Evolutionary conservation across 129 eudicot genomes (phyloP).

Genomic region (Artemisia tridentata): DNA sequence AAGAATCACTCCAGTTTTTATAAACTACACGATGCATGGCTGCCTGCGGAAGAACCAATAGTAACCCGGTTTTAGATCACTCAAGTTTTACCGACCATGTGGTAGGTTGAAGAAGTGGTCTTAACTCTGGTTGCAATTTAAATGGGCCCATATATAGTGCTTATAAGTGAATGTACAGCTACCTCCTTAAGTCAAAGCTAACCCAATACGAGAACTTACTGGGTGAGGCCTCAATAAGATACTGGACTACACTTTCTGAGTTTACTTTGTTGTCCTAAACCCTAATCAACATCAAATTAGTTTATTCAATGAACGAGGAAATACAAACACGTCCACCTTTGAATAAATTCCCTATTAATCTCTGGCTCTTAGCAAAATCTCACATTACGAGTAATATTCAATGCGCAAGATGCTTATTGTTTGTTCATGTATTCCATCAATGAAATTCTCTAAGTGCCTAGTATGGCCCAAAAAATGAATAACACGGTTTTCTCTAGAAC

Average conservation of each 20-base stretch:
- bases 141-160: not conserved
- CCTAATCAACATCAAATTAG: not conserved
- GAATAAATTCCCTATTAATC: too few relatives aligned
- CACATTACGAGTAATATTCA: too few relatives aligned
- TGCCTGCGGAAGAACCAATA: not conserved
- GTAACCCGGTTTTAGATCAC: not conserved
- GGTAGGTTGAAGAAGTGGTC: not conserved
- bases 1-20: too few relatives aligned
- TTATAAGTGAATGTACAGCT: not conserved
- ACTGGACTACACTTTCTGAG: not conserved
- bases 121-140: not conserved
- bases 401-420: too few relatives aligned
- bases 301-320: not conserved
- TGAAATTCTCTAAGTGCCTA: too few relatives aligned
- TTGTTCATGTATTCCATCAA: too few relatives aligned
- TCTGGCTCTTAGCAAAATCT: too few relatives aligned
- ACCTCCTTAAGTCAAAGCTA: not conserved
- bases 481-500: too few relatives aligned
- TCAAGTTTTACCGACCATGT: not conserved
- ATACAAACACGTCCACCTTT: too few relatives aligned
- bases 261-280: not conserved
- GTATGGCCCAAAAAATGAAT: too few relatives aligned
- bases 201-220: conserved; percentile 2
- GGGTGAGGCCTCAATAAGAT: not conserved
- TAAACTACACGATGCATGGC: not conserved